Base-by-base conservation (phyloP, 495 filamentous ascomycete genomes). In the Penicillium atrosanguineum region DNA sequence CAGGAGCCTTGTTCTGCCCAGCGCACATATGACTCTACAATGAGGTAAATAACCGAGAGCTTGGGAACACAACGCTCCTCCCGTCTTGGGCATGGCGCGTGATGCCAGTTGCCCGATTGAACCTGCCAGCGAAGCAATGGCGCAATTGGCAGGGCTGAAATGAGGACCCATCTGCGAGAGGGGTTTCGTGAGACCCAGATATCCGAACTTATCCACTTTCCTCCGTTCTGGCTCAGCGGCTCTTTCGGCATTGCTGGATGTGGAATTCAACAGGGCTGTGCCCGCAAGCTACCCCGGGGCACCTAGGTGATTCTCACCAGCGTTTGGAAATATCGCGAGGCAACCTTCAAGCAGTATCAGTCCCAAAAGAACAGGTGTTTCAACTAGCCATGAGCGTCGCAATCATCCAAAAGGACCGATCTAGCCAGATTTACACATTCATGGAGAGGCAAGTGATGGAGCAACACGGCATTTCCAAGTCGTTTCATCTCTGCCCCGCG, bases 71-170 rank as follows among this genome's bases (percentile, higher is more conserved):
- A 31, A 1, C 2, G 11, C 28, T 12, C 31, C 31, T 34, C 31
- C 31, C 11, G 11, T n/a, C 21, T 38, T 7, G 46, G 46, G 19
- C 40, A 40, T 34, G 39, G 53, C 23, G 51, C 43, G 46, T 59
- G 51, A 51, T 46, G 11, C 29, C 36, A 37, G 21, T 28, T 15
- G 42, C 23, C 20, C 41, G 34, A 48, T 40, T 40, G 31, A 42
- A 46, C 34, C 15, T 36, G 26, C 41, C 28, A 43, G 37, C 26
- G 18, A 9, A 26, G 25, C 18, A 14, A 52, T 55, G 57, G 57
- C 48, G 57, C 47, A 43, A 44, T 43, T 50, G 19, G 36, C 48
- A 34, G 38, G 49, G 57, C 52, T 52, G 48, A 55, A 16, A 23
- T 42, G 42, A 48, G 20, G 42, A 34, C 25, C 47, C 46, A 40